phyloP scores from a whole-genome alignment of 768 basidiomycete species.

The Punctularia strigosozonata region DNA sequence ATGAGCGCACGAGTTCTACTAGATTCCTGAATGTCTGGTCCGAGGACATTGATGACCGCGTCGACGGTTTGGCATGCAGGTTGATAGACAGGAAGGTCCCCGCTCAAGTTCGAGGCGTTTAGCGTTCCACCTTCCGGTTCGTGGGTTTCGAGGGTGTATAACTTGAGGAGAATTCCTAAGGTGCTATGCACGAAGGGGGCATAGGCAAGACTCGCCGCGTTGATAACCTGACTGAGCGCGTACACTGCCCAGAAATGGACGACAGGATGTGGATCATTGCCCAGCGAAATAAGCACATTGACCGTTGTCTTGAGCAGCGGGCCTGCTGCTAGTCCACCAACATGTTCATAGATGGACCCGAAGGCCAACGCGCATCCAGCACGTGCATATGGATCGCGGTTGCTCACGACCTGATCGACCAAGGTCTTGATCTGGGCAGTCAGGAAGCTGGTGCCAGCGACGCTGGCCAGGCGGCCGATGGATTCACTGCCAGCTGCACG shows the following conservation, averaged over 20 bases:
- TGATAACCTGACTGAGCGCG: slow-evolving; percentile 77
- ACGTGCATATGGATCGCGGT: slow-evolving; percentile 84
- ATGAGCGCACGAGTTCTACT: slow-evolving; percentile 67
- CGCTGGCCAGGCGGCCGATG: slow-evolving; percentile 74
- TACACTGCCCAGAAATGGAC: slow-evolving; percentile 92
- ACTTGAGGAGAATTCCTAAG: slow-evolving; percentile 80
- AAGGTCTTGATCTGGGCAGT: slow-evolving; percentile 80
- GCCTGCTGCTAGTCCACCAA: slow-evolving; percentile 90
- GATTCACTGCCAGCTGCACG: slow-evolving; percentile 78
- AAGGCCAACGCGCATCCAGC: slow-evolving; percentile 92
- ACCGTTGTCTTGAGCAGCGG: slow-evolving; percentile 92
- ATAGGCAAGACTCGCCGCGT: slow-evolving; percentile 86
- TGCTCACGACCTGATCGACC: slow-evolving; percentile 88
- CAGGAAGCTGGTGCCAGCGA: slow-evolving; percentile 77
- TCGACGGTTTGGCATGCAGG: slow-evolving; percentile 88
- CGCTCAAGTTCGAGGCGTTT: slow-evolving; percentile 72
- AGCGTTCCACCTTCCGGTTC: slow-evolving; percentile 87
- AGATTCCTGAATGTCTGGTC: slow-evolving; percentile 91
- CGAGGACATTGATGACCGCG: slow-evolving; percentile 85
- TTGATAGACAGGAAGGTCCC: slow-evolving; percentile 87
- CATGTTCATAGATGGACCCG: slow-evolving; percentile 82
- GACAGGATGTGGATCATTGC: slow-evolving; percentile 91
- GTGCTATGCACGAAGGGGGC: slow-evolving; percentile 82
- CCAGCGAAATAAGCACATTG: slow-evolving; percentile 88
- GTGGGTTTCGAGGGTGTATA: slow-evolving; percentile 83